Percentiles rank a stretch among this genome's conserved stretches.
Conservation (phyloP, 306 rosid genomes). For the Morella rubra region DNA sequence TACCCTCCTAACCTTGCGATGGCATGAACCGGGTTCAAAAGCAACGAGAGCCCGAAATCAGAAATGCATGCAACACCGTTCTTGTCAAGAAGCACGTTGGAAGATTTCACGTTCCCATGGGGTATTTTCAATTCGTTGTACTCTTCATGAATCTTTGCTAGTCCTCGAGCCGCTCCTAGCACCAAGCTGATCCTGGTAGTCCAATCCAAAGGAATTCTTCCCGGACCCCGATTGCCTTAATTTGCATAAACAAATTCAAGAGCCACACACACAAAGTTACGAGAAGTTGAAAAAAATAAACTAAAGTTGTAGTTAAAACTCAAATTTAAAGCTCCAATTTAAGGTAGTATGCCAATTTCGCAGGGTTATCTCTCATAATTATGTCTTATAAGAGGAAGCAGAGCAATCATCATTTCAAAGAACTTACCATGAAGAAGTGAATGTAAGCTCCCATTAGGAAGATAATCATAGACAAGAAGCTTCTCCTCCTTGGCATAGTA, state of each 20-base stretch:
- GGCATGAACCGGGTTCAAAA: slow-evolving; percentile 88
- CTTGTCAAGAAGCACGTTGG: slow-evolving; percentile 90
- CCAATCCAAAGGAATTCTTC: slow-evolving; percentile 98
- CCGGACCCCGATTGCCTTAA: slow-evolving; percentile 91
- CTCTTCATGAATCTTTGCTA: slow-evolving; percentile 76
- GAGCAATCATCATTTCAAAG: not conserved
- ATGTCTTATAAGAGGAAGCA: not conserved
- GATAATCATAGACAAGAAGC: slow-evolving; percentile 95
- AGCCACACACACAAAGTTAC: too few species aligned
- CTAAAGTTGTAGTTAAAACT: too few species aligned
- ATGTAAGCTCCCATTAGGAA: slow-evolving; percentile 90
- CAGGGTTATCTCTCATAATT: too few species aligned
- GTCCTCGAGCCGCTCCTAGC: slow-evolving; percentile 89
- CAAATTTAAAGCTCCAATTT: too few species aligned
- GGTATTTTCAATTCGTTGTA: slow-evolving; percentile 70
- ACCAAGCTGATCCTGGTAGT: slow-evolving; percentile 93
- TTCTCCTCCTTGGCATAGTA: slow-evolving; percentile 94
- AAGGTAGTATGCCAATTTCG: too few species aligned
- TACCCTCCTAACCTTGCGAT: slow-evolving; percentile 91
- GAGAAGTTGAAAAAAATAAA: too few species aligned
- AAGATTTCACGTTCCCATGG: slow-evolving; percentile 88
- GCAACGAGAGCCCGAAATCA: slow-evolving; percentile 79
- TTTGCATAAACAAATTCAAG: not conserved
- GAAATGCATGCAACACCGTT: slow-evolving; percentile 92
- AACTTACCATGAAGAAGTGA: slow-evolving; percentile 82